Evolutionary conservation across 176 grass and related monocot genomes (phyloP), one percentile per base, ranked within the genome.

Genomic region (Oryza glumipatula): DNA sequence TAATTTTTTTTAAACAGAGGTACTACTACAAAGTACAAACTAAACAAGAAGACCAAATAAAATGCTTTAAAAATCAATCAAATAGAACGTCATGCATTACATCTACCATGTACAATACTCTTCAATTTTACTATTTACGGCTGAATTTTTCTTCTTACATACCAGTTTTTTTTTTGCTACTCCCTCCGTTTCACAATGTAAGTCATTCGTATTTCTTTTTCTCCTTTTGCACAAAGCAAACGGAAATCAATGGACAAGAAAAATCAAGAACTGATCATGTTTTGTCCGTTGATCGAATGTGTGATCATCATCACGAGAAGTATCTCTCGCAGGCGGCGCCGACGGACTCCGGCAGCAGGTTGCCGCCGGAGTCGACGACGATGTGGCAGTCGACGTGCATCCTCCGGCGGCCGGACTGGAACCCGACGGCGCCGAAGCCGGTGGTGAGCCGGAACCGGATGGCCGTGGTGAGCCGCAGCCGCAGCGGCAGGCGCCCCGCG

Each of bases 381-480:
- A 91, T 10, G 48, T 84, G 2, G 86, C 92, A 94, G 67, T 83
- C 64, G 58, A 91, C 92, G 8, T 87, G 56, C 86, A 94, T 77
- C 60, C 17, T 70, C 68, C 88, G 86, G 1, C 52, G 76, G 12
- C 41, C 83, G 1, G 88, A 84, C 76, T 91, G 72, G 67, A 90
- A 70, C 1, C 17, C 17, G 16, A 56, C 0, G 12, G 47, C 47
- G 3, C 48, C 13, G 14, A 49, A 49, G 13, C 47, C 47, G 21
- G 28, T 68, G 17, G 64, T 78, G 70, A 86, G 70, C 56, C 81
- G 67, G 83, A 94, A 91, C 5, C 80, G 71, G 22, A 94, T 74
- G 30, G 72, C 46, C 47, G 83, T 74, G 46, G 33, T 68, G 26
- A 94, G 83, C 82, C 84, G 79, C n/a, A 94, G 61, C 23, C 83